Evolutionary conservation across 495 filamentous ascomycete genomes (phyloP).

Genomic region (Lepidopterella palustris): DNA sequence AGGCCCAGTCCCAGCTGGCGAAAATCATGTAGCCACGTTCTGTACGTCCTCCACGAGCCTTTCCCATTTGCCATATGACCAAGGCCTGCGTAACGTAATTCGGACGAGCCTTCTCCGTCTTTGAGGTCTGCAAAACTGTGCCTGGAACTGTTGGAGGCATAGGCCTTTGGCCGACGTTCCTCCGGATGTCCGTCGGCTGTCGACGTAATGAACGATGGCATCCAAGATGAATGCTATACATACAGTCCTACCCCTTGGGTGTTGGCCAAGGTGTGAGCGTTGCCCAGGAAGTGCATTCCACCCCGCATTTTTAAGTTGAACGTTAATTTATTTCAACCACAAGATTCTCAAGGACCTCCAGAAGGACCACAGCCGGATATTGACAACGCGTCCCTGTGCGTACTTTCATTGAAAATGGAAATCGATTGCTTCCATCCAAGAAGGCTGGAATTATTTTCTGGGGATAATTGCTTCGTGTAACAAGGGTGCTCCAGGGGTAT

Average conservation of each 20-base stretch:
- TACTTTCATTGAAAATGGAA: background rate
- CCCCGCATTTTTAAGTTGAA: conserved; percentile 22
- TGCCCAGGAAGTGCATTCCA: conserved; percentile 6
- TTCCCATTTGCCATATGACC: conserved; percentile 7
- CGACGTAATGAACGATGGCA: background rate
- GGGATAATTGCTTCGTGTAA: background rate
- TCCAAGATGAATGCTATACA: background rate
- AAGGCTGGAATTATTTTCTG: background rate
- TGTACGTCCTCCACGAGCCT: conserved; percentile 7
- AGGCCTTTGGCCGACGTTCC: background rate
- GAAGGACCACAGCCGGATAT: background rate
- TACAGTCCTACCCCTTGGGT: background rate
- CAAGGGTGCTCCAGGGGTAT: background rate
- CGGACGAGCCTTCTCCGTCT: background rate
- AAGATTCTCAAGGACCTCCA: conserved; percentile 10
- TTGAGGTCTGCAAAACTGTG: background rate
- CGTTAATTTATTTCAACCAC: conserved; percentile 16
- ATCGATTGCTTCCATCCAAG: no score
- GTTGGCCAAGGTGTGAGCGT: background rate
- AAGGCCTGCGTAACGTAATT: conserved; percentile 1
- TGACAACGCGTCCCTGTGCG: background rate
- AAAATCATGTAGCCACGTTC: conserved; percentile 20
- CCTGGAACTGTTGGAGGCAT: background rate
- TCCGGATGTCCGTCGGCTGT: background rate
- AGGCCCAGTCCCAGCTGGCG: conserved; percentile 2